These are phyloP conservation scores for Debaryomycetaceae sp. DNA, from an alignment of 1,139 yeast genomes.

Conservation along the genomic window DNA sequence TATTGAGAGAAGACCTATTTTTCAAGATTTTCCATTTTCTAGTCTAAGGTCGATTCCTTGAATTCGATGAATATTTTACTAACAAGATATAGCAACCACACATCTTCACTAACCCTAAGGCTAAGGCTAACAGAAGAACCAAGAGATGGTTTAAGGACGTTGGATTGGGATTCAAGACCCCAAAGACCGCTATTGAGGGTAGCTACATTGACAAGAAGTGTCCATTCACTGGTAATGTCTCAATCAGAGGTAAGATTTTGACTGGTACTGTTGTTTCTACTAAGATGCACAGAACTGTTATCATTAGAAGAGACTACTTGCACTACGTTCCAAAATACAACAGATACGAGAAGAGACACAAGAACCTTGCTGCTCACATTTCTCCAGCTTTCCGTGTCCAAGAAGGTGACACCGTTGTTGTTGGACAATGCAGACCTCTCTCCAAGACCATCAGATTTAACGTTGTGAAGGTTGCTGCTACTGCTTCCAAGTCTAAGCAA, in stretches of 20 bases:
- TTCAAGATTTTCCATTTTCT: too few relatives aligned
- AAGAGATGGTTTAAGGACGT: constrained; percentile 99
- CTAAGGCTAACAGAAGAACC: constrained; percentile 97
- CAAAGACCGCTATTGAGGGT: constrained; percentile 97
- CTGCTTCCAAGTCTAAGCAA: constrained; percentile 89
- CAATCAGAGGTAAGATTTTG: constrained; percentile 99
- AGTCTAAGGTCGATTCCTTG: too few relatives aligned
- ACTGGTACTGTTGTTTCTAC: constrained; percentile 99
- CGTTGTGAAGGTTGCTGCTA: constrained; percentile 93
- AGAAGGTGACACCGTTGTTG: constrained; percentile 99
- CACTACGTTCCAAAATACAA: constrained; percentile 99
- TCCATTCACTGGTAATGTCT: constrained; percentile 95
- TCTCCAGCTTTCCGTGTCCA: constrained; percentile 99
- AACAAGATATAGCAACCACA: constrained; percentile 85
- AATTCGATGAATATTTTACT: constrained; percentile 21
- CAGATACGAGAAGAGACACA: constrained; percentile 99
- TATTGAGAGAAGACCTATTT: too few relatives aligned
- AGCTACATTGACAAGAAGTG: constrained; percentile 99
- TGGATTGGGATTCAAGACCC: constrained; percentile 99
- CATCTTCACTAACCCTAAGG: constrained; percentile 99
- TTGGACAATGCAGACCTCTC: constrained; percentile 99
- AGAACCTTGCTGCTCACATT: constrained; percentile 99
- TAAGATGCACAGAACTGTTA: constrained; percentile 99
- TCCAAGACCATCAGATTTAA: constrained; percentile 99
- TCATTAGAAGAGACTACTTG: constrained; percentile 99